Evolutionary conservation across 2,329 filamentous ascomycete species (phyloP).

Genomic region (Fusarium miscanthi): DNA sequence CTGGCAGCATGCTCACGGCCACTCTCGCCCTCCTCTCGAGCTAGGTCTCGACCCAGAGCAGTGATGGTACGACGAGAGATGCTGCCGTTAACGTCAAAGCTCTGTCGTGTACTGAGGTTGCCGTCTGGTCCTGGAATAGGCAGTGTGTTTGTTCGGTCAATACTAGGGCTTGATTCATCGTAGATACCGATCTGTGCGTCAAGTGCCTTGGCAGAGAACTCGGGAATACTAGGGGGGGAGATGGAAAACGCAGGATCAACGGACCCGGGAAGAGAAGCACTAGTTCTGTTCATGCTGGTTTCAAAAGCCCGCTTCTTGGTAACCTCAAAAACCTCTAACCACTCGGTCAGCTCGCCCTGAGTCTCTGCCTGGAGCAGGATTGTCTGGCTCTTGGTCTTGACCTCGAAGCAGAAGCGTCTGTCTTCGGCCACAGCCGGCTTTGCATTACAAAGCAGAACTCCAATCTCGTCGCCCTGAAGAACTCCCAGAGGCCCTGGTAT

Average conservation of each 20-base stretch:
- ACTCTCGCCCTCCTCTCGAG: constrained; percentile 77
- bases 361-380: constrained; percentile 93
- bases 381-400: constrained; percentile 95
- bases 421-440: constrained; percentile 93
- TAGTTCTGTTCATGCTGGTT: constrained; percentile 67
- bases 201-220: constrained; percentile 84
- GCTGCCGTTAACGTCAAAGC: constrained; percentile 73
- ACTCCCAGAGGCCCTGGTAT: constrained; percentile 87
- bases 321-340: constrained; percentile 92
- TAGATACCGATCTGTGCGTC: constrained; percentile 72
- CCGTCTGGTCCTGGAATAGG: constrained; percentile 70
- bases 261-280: constrained; percentile 58
- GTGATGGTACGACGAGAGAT: constrained; percentile 68
- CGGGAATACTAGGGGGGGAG: constrained; percentile 85
- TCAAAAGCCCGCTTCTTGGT: constrained; percentile 94
- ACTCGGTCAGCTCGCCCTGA: constrained; percentile 90
- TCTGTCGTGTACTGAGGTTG: constrained; percentile 68
- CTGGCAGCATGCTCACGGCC: constrained; percentile 84
- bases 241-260: constrained; percentile 89
- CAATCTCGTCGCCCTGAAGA: constrained; percentile 95
- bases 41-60: constrained; percentile 58
- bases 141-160: constrained; percentile 74
- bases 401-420: constrained; percentile 95
- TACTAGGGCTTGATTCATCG: constrained; percentile 55
- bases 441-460: constrained; percentile 91